Base-by-base conservation (phyloP, 192 early-diverging fungal species). In the Backusella macrospora region DNA sequence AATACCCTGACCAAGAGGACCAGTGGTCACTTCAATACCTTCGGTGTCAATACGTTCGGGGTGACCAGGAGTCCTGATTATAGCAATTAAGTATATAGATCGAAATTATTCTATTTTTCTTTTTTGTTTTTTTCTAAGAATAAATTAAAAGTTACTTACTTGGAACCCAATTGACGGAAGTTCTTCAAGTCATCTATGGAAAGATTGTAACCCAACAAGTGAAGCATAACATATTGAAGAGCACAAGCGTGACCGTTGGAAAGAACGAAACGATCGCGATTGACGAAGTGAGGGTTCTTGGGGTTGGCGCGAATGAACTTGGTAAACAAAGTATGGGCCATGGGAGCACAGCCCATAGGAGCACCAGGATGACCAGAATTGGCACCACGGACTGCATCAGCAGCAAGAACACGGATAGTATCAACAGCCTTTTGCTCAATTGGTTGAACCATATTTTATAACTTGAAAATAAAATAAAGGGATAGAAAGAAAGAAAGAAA, bases 181-280 rank as follows among this genome's bases (percentile, higher is more conserved):
- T 83, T 70, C 89, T 96, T 96, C 69, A 99, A 85, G 74, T 99
- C 98, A 26, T 95, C 91, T 71, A 99, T 86, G 14, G 92, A 82
- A 26, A 98, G 78, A 65, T 96, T 90, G 85, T 92, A 96, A 9
- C 96, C 96, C 39, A 90, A 69, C 68, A 99, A 80, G 83, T 99
- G 98, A 69, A 95, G 87, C 67, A 95, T 80, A 48, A 92, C 85
- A 81, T 99, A 99, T 80, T 95, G 94, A 72, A 99, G 85, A 4
- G 90, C 95, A 76, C 96, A 97, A n/a, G 81, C 98, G 83, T 99
- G 98, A 34, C 98, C 98, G 83, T 98, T 98, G 59, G 96, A 98
- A 70, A 99, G 87, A 16, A 99, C 93, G 73, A 99, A 99, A 40
- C 98, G 95, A 81, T 99, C 96, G 62, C 96, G 93, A 82, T 96